Conservation (phyloP, 768 basidiomycete genomes). For the Jaapia argillacea region DNA sequence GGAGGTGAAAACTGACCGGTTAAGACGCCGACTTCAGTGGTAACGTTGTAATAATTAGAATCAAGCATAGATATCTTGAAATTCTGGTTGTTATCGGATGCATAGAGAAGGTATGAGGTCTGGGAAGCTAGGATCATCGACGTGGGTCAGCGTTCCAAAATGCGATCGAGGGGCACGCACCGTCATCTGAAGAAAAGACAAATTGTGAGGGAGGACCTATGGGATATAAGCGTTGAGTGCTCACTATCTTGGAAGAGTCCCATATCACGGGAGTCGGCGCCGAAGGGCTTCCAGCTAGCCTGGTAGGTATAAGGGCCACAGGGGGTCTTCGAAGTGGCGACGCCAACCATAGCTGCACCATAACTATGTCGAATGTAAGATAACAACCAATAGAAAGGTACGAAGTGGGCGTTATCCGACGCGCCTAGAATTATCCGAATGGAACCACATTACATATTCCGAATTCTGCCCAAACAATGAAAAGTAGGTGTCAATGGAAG, state of each 20-base stretch:
- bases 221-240: conserved; percentile 4
- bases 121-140: conserved; percentile 20
- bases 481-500: background rate
- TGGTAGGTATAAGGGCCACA: conserved; percentile 53
- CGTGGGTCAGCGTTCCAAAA: background rate
- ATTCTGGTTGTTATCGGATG: conserved; percentile 59
- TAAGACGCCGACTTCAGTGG: conserved; percentile 33
- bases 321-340: conserved; percentile 46
- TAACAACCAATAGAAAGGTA: background rate
- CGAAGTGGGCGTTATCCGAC: conserved; percentile 4
- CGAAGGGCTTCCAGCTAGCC: conserved; percentile 44
- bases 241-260: conserved; percentile 46
- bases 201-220: conserved; percentile 3
- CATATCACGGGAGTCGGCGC: conserved; percentile 51
- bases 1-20: conserved; percentile 29
- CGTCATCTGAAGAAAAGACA: conserved; percentile 25
- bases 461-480: conserved; percentile 28
- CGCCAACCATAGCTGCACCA: conserved; percentile 53
- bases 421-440: conserved; percentile 52
- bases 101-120: conserved; percentile 50
- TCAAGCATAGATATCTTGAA: conserved; percentile 55
- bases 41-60: conserved; percentile 48
- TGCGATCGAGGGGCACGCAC: conserved; percentile 12
- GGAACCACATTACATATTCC: conserved; percentile 68
- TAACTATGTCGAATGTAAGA: conserved; percentile 30